Evolutionary conservation across 768 basidiomycete species (phyloP).

Genomic region (Sarcodon aspratus): DNA sequence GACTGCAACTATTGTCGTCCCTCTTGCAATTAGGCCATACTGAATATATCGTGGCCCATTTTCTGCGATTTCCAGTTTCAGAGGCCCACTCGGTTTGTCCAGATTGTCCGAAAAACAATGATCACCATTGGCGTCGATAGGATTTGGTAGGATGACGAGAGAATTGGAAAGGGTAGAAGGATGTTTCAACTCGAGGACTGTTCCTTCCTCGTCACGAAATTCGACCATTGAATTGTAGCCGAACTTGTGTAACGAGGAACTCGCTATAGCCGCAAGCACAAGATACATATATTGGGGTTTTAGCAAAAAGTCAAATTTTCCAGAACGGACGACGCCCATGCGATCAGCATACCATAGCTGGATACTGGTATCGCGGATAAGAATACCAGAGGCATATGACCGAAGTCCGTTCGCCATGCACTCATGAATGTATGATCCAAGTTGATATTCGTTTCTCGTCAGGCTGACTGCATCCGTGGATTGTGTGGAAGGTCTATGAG

Average conservation of each 20-base stretch:
- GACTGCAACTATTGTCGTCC: slow-evolving; percentile 1
- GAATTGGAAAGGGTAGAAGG: neutral
- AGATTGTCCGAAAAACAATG: neutral
- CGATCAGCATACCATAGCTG: slow-evolving; percentile 3
- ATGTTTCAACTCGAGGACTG: no score
- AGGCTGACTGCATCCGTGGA: no score
- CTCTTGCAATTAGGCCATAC: slow-evolving; percentile 1
- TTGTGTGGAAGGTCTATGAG: no score
- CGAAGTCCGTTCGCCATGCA: slow-evolving; percentile 1
- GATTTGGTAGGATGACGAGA: neutral
- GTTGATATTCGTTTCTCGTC: no score
- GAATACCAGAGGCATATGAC: slow-evolving; percentile 1
- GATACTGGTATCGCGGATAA: neutral
- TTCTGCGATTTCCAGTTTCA: neutral
- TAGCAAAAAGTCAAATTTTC: neutral
- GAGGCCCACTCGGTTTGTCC: neutral
- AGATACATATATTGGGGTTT: neutral
- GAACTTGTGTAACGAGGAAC: neutral
- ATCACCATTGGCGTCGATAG: neutral
- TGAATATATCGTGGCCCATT: neutral
- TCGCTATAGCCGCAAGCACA: neutral
- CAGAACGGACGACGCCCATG: slow-evolving; percentile 1
- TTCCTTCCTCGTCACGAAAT: no score
- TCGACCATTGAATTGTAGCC: slow-evolving; percentile 1
- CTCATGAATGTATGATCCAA: no score